Evolutionary conservation across 148 eudicot species (phyloP).

Genomic region (Rhododendron griersonianum): DNA sequence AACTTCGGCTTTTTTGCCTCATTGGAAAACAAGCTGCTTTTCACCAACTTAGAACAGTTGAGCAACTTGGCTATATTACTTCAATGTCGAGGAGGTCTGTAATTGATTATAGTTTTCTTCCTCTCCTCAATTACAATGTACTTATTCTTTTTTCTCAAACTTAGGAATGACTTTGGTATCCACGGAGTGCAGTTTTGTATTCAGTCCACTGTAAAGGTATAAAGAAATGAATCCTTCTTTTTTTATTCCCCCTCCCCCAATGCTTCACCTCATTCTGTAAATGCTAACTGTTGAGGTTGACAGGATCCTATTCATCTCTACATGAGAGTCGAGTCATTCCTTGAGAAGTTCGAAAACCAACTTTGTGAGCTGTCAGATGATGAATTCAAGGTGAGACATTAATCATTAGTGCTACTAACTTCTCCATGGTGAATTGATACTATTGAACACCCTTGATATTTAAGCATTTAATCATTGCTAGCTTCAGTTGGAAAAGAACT

Average conservation of each 20-base stretch:
- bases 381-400: conserved; percentile 62
- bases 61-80: background rate
- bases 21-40: conserved; percentile 3
- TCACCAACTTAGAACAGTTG: conserved; percentile 3
- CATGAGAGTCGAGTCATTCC: conserved; percentile 80
- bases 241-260: conserved; percentile 35
- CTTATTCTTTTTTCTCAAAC: background rate
- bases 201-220: background rate
- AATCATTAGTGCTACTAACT: background rate
- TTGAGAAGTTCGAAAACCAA: conserved; percentile 59
- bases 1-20: background rate
- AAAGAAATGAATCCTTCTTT: background rate
- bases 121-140: background rate
- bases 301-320: conserved; percentile 85
- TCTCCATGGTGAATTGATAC: background rate
- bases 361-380: conserved; percentile 70
- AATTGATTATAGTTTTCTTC: background rate
- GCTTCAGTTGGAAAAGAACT: background rate
- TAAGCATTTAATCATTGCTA: background rate
- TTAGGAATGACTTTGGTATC: background rate
- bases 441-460: background rate
- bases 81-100: background rate
- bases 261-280: conserved; percentile 9
- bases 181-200: background rate
- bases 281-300: conserved; percentile 10